Percentiles rank a stretch among this genome's conserved stretches.
phyloP scores from a whole-genome alignment of 768 basidiomycete genomes.

The Lactifluus echinatus region DNA sequence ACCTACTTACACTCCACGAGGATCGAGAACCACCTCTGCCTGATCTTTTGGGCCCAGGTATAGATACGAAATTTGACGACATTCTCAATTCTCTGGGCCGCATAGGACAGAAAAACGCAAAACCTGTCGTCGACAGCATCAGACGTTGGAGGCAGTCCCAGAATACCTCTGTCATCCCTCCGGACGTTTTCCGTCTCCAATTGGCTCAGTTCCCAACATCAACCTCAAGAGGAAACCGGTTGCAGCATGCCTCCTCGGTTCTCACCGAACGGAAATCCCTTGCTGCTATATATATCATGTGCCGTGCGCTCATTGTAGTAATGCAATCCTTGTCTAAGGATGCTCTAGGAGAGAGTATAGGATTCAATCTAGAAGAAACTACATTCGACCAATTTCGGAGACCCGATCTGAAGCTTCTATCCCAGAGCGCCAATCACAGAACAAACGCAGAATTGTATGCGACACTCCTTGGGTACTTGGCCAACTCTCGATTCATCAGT shows the following conservation, averaged over 20 bases:
- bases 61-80: conserved; percentile 78
- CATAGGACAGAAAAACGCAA: conserved; percentile 77
- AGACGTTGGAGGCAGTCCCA: conserved; percentile 82
- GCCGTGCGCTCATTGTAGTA: conserved; percentile 72
- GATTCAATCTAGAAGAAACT: conserved; percentile 75
- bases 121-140: conserved; percentile 78
- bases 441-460: conserved; percentile 79
- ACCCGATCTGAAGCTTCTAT: conserved; percentile 57
- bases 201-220: conserved; percentile 31
- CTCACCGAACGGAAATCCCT: conserved; percentile 68
- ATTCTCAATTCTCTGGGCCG: conserved; percentile 76
- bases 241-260: conserved; percentile 41
- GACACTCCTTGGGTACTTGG: conserved; percentile 73
- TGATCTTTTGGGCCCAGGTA: conserved; percentile 57
- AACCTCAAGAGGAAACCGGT: conserved; percentile 27
- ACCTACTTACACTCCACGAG: conserved; percentile 29
- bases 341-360: conserved; percentile 67
- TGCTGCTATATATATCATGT: conserved; percentile 84
- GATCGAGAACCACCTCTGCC: conserved; percentile 62
- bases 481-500: conserved; percentile 78
- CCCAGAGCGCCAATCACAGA: conserved; percentile 66
- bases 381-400: conserved; percentile 79
- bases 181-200: conserved; percentile 46
- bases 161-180: conserved; percentile 42
- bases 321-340: conserved; percentile 67